Percentiles rank a stretch among this genome's conserved stretches.
Conservation (phyloP, 2,329 filamentous ascomycete genomes). For the Mycosphaerella arachidis region DNA sequence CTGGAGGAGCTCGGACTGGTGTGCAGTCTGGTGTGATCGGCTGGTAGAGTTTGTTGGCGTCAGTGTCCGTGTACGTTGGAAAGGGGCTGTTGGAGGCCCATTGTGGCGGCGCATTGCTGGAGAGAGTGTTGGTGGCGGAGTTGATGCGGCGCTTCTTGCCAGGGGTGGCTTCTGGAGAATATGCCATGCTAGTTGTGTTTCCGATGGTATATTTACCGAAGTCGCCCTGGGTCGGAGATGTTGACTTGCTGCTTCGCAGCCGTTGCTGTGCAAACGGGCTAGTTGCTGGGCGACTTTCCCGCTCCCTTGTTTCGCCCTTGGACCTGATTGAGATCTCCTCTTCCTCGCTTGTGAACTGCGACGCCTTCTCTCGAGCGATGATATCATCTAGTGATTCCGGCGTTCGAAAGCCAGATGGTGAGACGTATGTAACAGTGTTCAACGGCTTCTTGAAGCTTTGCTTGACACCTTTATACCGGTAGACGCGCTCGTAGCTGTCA, state of each 20-base stretch:
- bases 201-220: not conserved
- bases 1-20: not conserved
- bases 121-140: not conserved
- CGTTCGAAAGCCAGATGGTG: not conserved
- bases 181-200: not conserved
- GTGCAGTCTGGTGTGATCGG: not conserved
- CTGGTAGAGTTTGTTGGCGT: not conserved
- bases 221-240: not conserved
- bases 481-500: not conserved
- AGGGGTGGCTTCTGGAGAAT: not conserved
- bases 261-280: not conserved
- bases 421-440: not conserved
- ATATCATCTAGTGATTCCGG: not conserved
- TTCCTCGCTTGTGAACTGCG: not conserved
- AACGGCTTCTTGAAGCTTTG: not conserved
- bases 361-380: not conserved
- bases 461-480: not conserved
- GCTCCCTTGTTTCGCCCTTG: not conserved
- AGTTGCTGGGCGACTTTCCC: not conserved
- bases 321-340: not conserved
- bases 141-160: not conserved
- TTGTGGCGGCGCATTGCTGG: not conserved
- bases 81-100: not conserved
- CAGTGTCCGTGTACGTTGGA: not conserved
- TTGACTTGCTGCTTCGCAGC: not conserved